A percentile compares a stretch with the other conserved stretches of the same genome.
phyloP scores from a whole-genome alignment of 2,329 filamentous ascomycete genomes.

The Kalmusia sp. region DNA sequence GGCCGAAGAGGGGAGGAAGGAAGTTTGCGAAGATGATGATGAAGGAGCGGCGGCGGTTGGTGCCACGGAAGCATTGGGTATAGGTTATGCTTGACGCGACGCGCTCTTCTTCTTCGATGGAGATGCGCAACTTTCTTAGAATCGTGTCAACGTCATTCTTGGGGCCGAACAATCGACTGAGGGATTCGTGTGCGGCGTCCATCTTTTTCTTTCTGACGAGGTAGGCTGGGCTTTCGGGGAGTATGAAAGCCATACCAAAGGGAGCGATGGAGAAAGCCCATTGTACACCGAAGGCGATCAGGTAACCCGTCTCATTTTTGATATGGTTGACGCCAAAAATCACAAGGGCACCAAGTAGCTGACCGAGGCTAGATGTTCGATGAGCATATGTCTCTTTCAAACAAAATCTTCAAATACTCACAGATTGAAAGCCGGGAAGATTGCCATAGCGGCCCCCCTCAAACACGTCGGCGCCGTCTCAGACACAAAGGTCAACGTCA shows the following conservation, averaged over 20 bases:
- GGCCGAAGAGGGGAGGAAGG: constrained; percentile 55
- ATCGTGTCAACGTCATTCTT: constrained; percentile 34
- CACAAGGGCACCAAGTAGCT: constrained; percentile 53
- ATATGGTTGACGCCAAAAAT: constrained; percentile 40
- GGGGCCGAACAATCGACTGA: constrained; percentile 55
- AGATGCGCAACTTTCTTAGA: constrained; percentile 41
- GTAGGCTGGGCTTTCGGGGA: constrained; percentile 58
- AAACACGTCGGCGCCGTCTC: constrained; percentile 52
- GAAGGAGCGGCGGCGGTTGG: constrained; percentile 14
- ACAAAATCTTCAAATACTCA: neutral
- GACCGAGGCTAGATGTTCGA: constrained; percentile 38
- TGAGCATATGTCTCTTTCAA: neutral
- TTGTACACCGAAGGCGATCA: constrained; percentile 47
- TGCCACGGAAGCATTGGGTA: constrained; percentile 24
- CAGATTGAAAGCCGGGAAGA: constrained; percentile 55
- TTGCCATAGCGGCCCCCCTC: constrained; percentile 51
- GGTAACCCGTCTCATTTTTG: constrained; percentile 37
- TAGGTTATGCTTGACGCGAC: constrained; percentile 41
- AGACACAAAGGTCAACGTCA: constrained; percentile 54
- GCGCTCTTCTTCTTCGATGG: constrained; percentile 57
- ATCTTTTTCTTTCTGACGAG: constrained; percentile 49
- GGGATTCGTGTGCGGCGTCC: constrained; percentile 49
- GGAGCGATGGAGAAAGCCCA: constrained; percentile 49
- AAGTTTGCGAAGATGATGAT: constrained; percentile 50
- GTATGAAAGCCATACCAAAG: constrained; percentile 46